Percentiles rank a stretch among this genome's conserved stretches.
Evolutionary conservation across 805 yeast species (phyloP).

Genomic region (Zygoascus flipseniorum): DNA sequence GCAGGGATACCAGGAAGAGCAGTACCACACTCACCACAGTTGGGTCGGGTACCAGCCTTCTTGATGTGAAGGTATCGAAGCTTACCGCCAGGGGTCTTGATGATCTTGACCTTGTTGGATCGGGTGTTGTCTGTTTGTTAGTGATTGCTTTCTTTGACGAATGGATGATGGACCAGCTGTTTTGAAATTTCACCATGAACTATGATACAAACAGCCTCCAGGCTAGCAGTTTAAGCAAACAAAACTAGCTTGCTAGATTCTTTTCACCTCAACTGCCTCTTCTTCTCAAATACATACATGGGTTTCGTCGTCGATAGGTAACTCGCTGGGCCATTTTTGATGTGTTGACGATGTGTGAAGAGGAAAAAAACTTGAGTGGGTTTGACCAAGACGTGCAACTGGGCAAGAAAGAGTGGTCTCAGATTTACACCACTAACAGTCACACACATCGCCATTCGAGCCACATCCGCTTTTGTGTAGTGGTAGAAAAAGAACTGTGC

Average conservation of each 20-base stretch:
- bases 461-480: too few relatives aligned
- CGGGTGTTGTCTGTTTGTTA: constrained; percentile 81
- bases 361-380: constrained; percentile 4
- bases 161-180: neutral
- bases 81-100: constrained; percentile 99
- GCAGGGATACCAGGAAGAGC: constrained; percentile 84
- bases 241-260: neutral
- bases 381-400: neutral
- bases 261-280: neutral
- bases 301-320: constrained; percentile 98
- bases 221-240: constrained; percentile 45
- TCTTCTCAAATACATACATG: constrained; percentile 62
- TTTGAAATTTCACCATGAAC: constrained; percentile 22
- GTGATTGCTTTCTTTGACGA: neutral
- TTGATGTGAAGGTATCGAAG: constrained; percentile 96
- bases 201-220: constrained; percentile 11
- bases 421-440: constrained; percentile 1
- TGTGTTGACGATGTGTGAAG: constrained; percentile 1
- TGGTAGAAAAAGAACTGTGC: too few relatives aligned
- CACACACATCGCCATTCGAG: neutral
- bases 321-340: constrained; percentile 96
- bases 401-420: neutral
- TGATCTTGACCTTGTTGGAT: constrained; percentile 99
- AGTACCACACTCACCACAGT: constrained; percentile 61
- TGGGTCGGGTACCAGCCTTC: constrained; percentile 73